Base-by-base conservation (phyloP, 164 flowering plant genomes). In the Liquidambar formosana region DNA sequence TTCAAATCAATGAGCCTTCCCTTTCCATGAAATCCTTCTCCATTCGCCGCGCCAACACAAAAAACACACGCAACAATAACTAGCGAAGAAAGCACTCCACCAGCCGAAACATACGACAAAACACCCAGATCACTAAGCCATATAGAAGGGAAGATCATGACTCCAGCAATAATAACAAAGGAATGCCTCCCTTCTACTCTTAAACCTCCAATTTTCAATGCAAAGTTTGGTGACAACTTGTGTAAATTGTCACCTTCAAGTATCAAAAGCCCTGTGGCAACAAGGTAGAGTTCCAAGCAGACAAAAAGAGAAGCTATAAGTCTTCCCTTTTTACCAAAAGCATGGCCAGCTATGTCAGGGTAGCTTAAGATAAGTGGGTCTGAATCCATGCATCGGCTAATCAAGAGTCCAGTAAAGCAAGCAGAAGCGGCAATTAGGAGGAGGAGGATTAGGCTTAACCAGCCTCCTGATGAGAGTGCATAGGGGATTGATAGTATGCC, bases 211-310 rank as follows among this genome's bases (percentile, higher is more conserved):
- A 68, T 8, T 12, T 67, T 47, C 16, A 73, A 54, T 0, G 23
- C 48, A 11, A 61, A 16, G 16, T 67, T 5, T 21, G 71, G 71
- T 10, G 61, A 67, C 43, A 67, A 22, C 45, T 67, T 73, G 13
- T 54, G 62, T n/a, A 73, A 57, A 51, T 67, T 73, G 64, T 73
- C 76, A 2, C 76, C 76, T 73, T 67, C 76, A 4, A 73, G 38
- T 8, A 73, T 67, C 18, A 73, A 38, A 27, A 73, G 45, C 8
- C 61, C 71, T 0, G 70, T 68, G 8, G 76, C 76, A 3, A 73
- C 63, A 18, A 67, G 49, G 28, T 67, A 73, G 49, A 67, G 76
- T 59, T 67, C 76, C 1, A 68, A 14, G 44, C 19, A 73, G 23
- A 26, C 33, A 51, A 73, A 63, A 33, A 73, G 5, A 22, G 71